Evolutionary conservation across 2,329 filamentous ascomycete genomes (phyloP).

Genomic region (Bipolaris cookei): DNA sequence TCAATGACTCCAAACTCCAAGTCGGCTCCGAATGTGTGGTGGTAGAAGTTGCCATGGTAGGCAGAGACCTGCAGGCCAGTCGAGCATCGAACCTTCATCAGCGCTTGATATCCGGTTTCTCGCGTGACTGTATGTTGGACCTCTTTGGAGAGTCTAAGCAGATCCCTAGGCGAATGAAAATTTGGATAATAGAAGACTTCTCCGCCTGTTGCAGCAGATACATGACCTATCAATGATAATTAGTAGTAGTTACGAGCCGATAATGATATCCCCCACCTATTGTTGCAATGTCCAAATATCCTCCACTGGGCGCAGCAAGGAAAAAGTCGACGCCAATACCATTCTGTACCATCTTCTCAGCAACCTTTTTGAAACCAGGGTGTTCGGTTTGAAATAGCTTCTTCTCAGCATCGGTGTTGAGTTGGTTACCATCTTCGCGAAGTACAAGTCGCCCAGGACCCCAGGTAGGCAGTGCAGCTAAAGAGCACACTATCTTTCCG

Average conservation of each 20-base stretch:
- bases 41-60: constrained; percentile 97
- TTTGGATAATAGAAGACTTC: constrained; percentile 98
- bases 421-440: constrained; percentile 85
- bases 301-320: constrained; percentile 85
- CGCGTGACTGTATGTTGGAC: constrained; percentile 84
- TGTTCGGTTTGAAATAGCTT: constrained; percentile 92
- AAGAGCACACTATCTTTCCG: constrained; percentile 88
- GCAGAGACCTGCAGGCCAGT: constrained; percentile 90
- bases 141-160: constrained; percentile 81
- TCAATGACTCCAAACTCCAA: constrained; percentile 92
- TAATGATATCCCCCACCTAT: constrained; percentile 64
- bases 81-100: constrained; percentile 98
- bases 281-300: constrained; percentile 91
- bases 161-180: constrained; percentile 86
- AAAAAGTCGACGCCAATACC: constrained; percentile 95
- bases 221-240: constrained; percentile 64
- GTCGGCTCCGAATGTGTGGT: constrained; percentile 93
- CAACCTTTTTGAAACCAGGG: constrained; percentile 82
- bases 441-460: constrained; percentile 85
- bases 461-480: constrained; percentile 88
- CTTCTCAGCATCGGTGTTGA: constrained; percentile 83
- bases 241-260: background rate
- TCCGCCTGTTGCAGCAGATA: constrained; percentile 87
- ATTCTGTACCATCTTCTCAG: constrained; percentile 83
- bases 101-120: constrained; percentile 91